Percentiles rank a stretch among this genome's conserved stretches.
Evolutionary conservation across 2,329 filamentous ascomycete species (phyloP).

Genomic region (Fusarium udum): DNA sequence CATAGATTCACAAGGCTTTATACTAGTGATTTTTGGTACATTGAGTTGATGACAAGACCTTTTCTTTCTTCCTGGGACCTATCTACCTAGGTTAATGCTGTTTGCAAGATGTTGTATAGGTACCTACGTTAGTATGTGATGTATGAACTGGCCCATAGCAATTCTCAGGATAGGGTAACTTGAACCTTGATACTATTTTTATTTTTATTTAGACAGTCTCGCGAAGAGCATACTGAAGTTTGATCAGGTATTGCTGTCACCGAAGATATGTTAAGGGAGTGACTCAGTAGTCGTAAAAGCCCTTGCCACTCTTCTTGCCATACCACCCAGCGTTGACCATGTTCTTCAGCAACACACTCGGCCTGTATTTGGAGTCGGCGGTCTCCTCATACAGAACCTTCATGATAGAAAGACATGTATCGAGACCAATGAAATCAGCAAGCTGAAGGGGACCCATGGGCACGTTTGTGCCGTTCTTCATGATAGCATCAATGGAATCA

Average conservation of each 20-base stretch:
- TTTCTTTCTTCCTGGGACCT: background rate
- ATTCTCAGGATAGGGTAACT: background rate
- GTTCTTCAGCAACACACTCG: conserved; percentile 85
- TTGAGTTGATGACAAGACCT: background rate
- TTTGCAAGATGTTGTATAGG: background rate
- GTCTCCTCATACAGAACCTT: conserved; percentile 91
- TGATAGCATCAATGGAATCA: conserved; percentile 95
- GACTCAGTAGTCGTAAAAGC: conserved; percentile 85
- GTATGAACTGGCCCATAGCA: background rate
- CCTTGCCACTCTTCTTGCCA: conserved; percentile 96
- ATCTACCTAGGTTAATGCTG: background rate
- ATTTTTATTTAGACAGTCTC: background rate
- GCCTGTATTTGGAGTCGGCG: conserved; percentile 94
- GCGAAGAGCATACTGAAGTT: background rate
- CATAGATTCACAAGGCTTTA: background rate
- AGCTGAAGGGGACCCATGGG: conserved; percentile 96
- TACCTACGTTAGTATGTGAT: background rate
- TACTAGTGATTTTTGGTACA: no score
- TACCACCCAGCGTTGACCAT: conserved; percentile 99
- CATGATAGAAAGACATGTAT: conserved; percentile 98
- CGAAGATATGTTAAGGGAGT: background rate
- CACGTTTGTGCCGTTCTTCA: conserved; percentile 99
- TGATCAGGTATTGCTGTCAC: background rate
- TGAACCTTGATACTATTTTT: background rate
- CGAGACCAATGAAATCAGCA: conserved; percentile 96